Conservation (phyloP, 495 filamentous ascomycete genomes). For the Trichoderma asperelloides region DNA sequence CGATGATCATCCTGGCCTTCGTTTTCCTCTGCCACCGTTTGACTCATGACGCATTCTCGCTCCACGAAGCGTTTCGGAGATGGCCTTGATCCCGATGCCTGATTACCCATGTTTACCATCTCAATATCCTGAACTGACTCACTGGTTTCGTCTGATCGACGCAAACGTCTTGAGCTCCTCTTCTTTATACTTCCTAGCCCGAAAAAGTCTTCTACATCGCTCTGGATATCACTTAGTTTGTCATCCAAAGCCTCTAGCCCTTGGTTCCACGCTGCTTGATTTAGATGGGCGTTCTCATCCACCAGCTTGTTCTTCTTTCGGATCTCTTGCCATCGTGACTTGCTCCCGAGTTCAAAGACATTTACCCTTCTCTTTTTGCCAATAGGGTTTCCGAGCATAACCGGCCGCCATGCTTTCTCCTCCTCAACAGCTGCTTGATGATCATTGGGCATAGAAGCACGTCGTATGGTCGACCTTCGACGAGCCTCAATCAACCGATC, state of each 20-base stretch:
- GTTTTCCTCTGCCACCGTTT: slow-evolving; percentile 22
- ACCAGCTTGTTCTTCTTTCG: slow-evolving; percentile 55
- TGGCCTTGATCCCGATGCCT: slow-evolving; percentile 4
- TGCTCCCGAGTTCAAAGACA: slow-evolving; percentile 52
- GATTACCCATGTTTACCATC: neutral
- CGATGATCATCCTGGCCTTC: slow-evolving; percentile 14
- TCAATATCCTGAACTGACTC: slow-evolving; percentile 16
- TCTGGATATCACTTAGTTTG: slow-evolving; percentile 19
- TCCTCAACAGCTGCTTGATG: slow-evolving; percentile 34
- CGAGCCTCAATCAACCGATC: slow-evolving; percentile 37
- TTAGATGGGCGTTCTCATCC: slow-evolving; percentile 32
- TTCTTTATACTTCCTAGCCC: slow-evolving; percentile 25
- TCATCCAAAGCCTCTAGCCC: slow-evolving; percentile 27
- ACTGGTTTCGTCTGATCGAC: neutral
- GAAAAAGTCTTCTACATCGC: slow-evolving; percentile 24
- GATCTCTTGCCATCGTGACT: slow-evolving; percentile 64
- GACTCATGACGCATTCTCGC: slow-evolving; percentile 24
- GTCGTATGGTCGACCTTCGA: slow-evolving; percentile 29
- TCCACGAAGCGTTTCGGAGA: slow-evolving; percentile 17
- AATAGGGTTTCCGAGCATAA: slow-evolving; percentile 59
- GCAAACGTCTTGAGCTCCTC: slow-evolving; percentile 15
- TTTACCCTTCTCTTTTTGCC: slow-evolving; percentile 57
- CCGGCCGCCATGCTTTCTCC: slow-evolving; percentile 53
- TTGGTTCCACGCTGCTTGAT: slow-evolving; percentile 28
- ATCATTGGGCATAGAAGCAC: slow-evolving; percentile 25